Base-by-base conservation (phyloP, 345 rosid genomes). In the Citrus australasica region DNA sequence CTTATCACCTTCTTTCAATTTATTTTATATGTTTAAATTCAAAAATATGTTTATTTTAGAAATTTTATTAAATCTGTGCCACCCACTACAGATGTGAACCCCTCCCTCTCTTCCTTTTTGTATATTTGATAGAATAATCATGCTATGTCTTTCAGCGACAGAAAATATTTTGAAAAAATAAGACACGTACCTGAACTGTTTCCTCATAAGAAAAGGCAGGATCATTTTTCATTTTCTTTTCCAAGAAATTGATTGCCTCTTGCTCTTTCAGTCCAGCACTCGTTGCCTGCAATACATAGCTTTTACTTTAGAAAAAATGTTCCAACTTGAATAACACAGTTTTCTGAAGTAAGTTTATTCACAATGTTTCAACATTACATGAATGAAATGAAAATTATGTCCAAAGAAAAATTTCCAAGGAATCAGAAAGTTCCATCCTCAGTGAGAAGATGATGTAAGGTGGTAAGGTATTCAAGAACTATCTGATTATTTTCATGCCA, bases 251-350 rank as follows among this genome's bases (percentile, higher is more conserved):
- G 81, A 94, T 91, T 56, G 99, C 98, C 86, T 96, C 99, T 83
- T 96, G 99, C 71, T 94, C 99, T 87, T 94, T 96, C 73, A 90
- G 82, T 73, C 99, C 99, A 77, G 98, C 98, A 82, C 99, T 94
- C 22, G 99, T 96, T 38, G 98, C 99, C 98, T 96, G 35, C 55
- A 61, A 61, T 17, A 74, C 22, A 63, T 62, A 21, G 6, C 71
- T 48, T 65, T 51, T 30, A 76, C 24, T 64, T 60, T 25, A 74
- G 77, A 74, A 61, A 40, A 74, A 28, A 16, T 9, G 46, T 40
- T 74, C 68, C 25, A 61, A 61, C 17, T 0, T 25, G 25, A 35
- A 60, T 9, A 74, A 61, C 6, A 74, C 19, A 61, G 35, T 59
- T 32, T 59, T 4, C 19, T 1, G 60, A 58, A 11, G 13, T 32